Evolutionary conservation across 75 land plant genomes (phyloP).

Genomic region (Cupressus sempervirens): DNA sequence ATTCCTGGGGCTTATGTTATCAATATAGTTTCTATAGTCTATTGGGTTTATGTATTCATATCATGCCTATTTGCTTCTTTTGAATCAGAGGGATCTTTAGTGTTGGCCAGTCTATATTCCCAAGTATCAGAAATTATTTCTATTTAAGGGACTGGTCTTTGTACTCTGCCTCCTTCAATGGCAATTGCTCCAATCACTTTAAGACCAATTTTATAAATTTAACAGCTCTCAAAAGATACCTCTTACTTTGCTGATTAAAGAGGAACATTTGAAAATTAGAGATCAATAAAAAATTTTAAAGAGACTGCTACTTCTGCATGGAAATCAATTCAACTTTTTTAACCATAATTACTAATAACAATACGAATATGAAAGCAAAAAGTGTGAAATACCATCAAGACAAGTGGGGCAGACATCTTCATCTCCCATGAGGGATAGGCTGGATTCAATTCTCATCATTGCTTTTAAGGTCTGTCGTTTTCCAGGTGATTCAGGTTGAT

Average conservation of each 20-base stretch:
- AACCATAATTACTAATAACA: neutral
- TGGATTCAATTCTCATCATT: slow-evolving; percentile 28
- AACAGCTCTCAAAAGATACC: neutral
- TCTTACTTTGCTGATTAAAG: neutral
- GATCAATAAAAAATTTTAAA: neutral
- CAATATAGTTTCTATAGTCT: neutral
- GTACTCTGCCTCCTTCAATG: neutral
- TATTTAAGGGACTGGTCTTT: neutral
- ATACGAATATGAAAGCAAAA: neutral
- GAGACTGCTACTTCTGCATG: neutral
- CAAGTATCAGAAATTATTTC: neutral
- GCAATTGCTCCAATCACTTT: neutral
- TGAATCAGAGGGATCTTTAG: neutral
- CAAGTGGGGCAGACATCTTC: slow-evolving; percentile 96
- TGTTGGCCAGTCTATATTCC: neutral
- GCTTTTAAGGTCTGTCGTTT: slow-evolving; percentile 36
- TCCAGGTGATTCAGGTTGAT: slow-evolving; percentile 32
- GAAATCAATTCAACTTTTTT: neutral
- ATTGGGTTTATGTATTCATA: neutral
- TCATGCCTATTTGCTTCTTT: neutral
- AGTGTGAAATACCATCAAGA: slow-evolving; percentile 71
- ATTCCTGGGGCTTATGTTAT: neutral
- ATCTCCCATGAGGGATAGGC: slow-evolving; percentile 64
- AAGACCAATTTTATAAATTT: neutral
- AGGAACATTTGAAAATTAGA: neutral